Base-by-base conservation (phyloP, 257 asterid species). In the Ilex aquifolium region DNA sequence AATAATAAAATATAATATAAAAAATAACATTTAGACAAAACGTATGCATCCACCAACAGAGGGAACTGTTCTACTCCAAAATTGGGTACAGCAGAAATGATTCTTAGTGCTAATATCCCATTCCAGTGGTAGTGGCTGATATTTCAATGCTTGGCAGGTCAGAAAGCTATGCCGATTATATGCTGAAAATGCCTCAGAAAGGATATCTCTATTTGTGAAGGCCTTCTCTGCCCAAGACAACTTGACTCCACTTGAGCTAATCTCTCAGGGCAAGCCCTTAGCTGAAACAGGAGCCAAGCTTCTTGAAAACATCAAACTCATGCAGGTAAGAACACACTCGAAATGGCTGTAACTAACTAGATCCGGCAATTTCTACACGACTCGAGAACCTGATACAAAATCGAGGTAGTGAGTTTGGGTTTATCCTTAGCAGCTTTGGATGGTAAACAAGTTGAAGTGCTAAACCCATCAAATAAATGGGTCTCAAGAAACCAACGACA, bases 281-380 rank as follows among this genome's bases (percentile, higher is more conserved):
- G 69, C 84, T 31, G 81, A 72, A 51, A 75, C 86, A 5, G 92
- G 92, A 57, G 59, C 69, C 48, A 87, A 84, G 76, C 88, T 87
- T 62, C 69, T 84, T 32, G 68, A 76, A 5, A 77, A 74, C 27
- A 80, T 87, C 61, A 59, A 21, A 66, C 71, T 71, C 72, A 65
- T 82, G 60, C 83, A 85, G 88, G 93, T 82, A 68, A 21, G 42
- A 40, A 36, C 42, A 2, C 42, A 36, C 42, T 36, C 42, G 8
- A 36, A 36, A 36, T 2, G 42, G 42, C 42, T 36, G 8, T 36
- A 36, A 5, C 8, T 42, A 40, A 5, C 42, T 4, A 36, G 42
- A 36, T 21, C 27, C 27, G 27, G 27, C 27, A 21, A 21, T 21
- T 21, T 21, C 27, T 21, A 21, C 27, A 21, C 27, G 27, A 21